phyloP scores from a whole-genome alignment of 805 yeast genomes.

The Blastobotrys chiropterorum region DNA sequence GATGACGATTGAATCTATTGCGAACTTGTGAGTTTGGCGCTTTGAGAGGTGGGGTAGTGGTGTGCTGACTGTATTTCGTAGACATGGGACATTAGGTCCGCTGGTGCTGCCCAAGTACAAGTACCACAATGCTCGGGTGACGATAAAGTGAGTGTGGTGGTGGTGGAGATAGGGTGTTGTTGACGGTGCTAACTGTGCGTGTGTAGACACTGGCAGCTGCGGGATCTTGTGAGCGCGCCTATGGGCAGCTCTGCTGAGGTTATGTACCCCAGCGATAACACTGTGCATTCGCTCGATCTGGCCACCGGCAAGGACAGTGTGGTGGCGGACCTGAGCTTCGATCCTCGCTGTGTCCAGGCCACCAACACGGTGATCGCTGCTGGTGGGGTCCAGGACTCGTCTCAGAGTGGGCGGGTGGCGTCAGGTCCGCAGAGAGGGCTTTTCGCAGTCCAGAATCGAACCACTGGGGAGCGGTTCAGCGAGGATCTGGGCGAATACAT shows the following conservation, averaged over 20 bases:
- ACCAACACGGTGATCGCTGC: slow-evolving; percentile 46
- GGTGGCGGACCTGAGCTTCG: slow-evolving; percentile 49
- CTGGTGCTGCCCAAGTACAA: slow-evolving; percentile 12
- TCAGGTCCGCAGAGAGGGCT: slow-evolving; percentile 47
- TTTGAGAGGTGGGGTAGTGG: background rate
- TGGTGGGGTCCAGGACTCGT: slow-evolving; percentile 43
- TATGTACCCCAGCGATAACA: slow-evolving; percentile 53
- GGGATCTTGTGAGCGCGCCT: slow-evolving; percentile 61
- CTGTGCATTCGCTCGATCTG: slow-evolving; percentile 43
- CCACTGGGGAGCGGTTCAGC: slow-evolving; percentile 42
- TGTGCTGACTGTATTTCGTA: background rate
- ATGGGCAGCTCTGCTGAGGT: slow-evolving; percentile 35
- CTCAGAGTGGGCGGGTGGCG: slow-evolving; percentile 26
- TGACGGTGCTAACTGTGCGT: background rate
- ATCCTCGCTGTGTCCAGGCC: slow-evolving; percentile 61
- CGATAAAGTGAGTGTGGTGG: slow-evolving; percentile 22
- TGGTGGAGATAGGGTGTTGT: background rate
- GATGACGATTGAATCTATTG: slow-evolving; percentile 5
- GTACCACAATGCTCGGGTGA: slow-evolving; percentile 23
- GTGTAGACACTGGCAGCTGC: slow-evolving; percentile 70
- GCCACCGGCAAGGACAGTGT: slow-evolving; percentile 32
- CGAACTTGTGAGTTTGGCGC: background rate
- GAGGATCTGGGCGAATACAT: slow-evolving; percentile 71
- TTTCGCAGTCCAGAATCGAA: slow-evolving; percentile 50
- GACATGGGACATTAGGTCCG: slow-evolving; percentile 9